Evolutionary conservation across 371 early-diverging fungal species (phyloP).

Genomic region (Mucor racemosus): DNA sequence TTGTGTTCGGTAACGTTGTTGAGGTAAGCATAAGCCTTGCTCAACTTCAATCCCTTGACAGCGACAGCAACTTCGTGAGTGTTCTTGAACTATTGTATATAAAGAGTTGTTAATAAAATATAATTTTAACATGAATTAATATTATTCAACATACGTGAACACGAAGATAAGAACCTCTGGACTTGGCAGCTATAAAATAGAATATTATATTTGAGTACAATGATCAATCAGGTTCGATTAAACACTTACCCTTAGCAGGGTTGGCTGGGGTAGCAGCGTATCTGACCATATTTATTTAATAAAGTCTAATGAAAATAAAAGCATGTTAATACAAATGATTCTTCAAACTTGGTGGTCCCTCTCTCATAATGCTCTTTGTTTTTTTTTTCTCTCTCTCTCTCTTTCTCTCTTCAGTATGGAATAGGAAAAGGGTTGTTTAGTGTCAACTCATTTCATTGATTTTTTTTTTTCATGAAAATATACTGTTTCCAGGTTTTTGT

Average conservation of each 20-base stretch:
- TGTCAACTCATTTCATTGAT: too few species aligned
- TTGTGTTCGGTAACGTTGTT: conserved; percentile 97
- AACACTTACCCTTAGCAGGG: conserved; percentile 54
- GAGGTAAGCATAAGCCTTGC: conserved; percentile 95
- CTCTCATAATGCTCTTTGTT: conserved; percentile 1
- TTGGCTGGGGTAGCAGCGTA: conserved; percentile 63
- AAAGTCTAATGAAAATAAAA: conserved; percentile 4
- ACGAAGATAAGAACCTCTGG: conserved; percentile 46
- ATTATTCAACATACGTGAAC: conserved; percentile 42
- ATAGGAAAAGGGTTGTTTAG: too few species aligned
- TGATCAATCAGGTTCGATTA: neutral
- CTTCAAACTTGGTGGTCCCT: neutral
- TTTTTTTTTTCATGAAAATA: too few species aligned
- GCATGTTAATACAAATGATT: neutral
- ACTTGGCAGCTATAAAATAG: conserved; percentile 38
- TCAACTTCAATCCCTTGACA: conserved; percentile 92
- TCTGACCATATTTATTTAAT: conserved; percentile 53
- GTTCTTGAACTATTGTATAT: conserved; percentile 80
- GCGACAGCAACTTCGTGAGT: conserved; percentile 97
- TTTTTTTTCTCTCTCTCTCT: too few species aligned
- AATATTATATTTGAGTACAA: too few species aligned
- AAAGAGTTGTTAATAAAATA: too few species aligned
- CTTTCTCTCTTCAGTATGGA: too few species aligned
- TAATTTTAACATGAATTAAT: too few species aligned
- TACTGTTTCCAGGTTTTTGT: too few species aligned